phyloP scores from a whole-genome alignment of 2,329 filamentous ascomycete species.

The Neonectria hederae region DNA sequence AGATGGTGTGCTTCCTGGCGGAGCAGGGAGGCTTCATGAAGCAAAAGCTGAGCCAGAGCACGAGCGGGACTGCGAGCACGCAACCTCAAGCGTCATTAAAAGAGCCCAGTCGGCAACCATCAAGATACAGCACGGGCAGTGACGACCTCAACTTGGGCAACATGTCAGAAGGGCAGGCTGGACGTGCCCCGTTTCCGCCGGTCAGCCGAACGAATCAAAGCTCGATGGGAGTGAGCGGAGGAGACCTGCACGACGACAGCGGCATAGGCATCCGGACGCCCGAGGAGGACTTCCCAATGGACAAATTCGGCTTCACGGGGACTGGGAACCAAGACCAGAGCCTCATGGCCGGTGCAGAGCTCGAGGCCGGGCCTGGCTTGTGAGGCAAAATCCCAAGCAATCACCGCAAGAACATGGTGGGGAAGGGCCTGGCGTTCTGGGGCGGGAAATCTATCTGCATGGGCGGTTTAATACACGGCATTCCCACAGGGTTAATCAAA shows the following conservation, averaged over 20 bases:
- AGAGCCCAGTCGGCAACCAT: conserved; percentile 47
- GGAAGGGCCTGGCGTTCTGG: conserved; percentile 37
- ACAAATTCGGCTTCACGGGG: conserved; percentile 63
- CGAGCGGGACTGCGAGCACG: conserved; percentile 36
- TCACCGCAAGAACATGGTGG: conserved; percentile 2
- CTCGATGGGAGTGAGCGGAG: conserved; percentile 47
- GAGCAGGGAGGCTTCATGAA: conserved; percentile 90
- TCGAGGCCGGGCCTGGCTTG: conserved; percentile 35
- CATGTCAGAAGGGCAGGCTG: conserved; percentile 58
- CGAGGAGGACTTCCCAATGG: conserved; percentile 70
- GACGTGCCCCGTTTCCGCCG: conserved; percentile 61
- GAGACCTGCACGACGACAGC: conserved; percentile 73
- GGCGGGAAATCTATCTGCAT: conserved; percentile 35
- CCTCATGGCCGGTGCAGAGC: conserved; percentile 46
- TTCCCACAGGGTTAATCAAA: conserved; percentile 38
- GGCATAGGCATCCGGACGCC: conserved; percentile 77
- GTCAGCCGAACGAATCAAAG: conserved; percentile 56
- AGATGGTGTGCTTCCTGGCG: conserved; percentile 90
- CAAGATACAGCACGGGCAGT: conserved; percentile 56
- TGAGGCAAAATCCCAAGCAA: conserved; percentile 21
- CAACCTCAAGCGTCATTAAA: conserved; percentile 50
- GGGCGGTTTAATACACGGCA: conserved; percentile 37
- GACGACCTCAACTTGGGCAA: conserved; percentile 58
- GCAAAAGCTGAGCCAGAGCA: conserved; percentile 55
- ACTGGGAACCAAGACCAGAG: conserved; percentile 48